Evolutionary conservation across 2,329 filamentous ascomycete genomes (phyloP).

Genomic region (Aspergillus clavatus): DNA sequence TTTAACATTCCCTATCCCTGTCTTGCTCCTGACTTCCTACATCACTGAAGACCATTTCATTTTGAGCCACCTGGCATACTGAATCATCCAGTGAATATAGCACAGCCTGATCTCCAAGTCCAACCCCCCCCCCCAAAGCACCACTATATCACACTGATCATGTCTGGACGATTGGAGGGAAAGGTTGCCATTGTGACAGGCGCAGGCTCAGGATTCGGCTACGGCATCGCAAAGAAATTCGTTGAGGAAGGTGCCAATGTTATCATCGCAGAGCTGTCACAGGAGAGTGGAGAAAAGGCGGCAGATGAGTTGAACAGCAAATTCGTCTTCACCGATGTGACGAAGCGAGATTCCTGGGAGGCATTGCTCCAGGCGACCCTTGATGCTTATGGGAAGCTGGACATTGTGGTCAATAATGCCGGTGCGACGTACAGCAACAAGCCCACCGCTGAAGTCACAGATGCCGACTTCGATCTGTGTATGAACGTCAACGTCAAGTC

Average conservation of each 20-base stretch:
- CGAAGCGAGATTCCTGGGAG: slow-evolving; percentile 24
- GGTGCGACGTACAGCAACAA: slow-evolving; percentile 36
- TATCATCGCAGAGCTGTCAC: slow-evolving; percentile 34
- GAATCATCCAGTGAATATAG: background rate
- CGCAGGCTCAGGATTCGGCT: slow-evolving; percentile 36
- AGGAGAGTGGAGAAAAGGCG: slow-evolving; percentile 20
- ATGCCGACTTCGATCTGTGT: slow-evolving; percentile 37
- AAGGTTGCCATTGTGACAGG: slow-evolving; percentile 42
- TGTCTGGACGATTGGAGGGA: slow-evolving; percentile 29
- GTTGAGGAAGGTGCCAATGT: slow-evolving; percentile 35
- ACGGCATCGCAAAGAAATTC: slow-evolving; percentile 33
- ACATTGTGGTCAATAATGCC: slow-evolving; percentile 45
- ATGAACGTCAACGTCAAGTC: slow-evolving; percentile 40
- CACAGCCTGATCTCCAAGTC: background rate
- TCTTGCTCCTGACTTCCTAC: too few relatives aligned
- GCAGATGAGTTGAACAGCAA: slow-evolving; percentile 17
- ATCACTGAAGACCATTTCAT: too few relatives aligned
- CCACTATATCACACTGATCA: background rate
- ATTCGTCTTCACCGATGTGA: slow-evolving; percentile 25
- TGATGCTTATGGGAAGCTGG: slow-evolving; percentile 26
- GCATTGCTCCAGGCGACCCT: slow-evolving; percentile 20
- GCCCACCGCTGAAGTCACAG: slow-evolving; percentile 35
- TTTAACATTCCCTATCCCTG: too few relatives aligned
- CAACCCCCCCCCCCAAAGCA: background rate
- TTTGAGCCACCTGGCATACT: too few relatives aligned